phyloP scores from a whole-genome alignment of 345 rosid species.

The Sonneratia caseolaris region DNA sequence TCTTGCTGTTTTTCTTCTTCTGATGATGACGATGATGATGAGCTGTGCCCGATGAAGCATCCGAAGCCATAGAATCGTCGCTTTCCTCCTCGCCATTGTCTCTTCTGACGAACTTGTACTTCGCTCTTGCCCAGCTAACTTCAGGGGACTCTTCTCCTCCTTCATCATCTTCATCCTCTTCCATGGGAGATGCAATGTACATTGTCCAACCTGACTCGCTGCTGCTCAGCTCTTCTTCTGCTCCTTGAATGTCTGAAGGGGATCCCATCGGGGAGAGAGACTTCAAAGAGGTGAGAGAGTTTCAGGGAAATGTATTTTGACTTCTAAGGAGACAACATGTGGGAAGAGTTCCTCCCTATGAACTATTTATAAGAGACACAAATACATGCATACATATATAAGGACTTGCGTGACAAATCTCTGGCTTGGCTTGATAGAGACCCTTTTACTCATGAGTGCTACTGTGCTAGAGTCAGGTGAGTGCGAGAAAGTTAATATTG shows the following conservation, averaged over 20 bases:
- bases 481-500: too few relatives aligned
- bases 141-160: not conserved
- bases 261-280: constrained; percentile 5
- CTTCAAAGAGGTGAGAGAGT: not conserved
- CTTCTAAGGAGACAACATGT: not conserved
- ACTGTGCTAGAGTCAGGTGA: too few relatives aligned
- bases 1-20: not conserved
- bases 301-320: not conserved
- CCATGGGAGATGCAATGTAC: constrained; percentile 17
- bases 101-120: not conserved
- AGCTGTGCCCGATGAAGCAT: constrained; percentile 12
- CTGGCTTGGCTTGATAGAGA: not conserved
- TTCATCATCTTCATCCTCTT: not conserved
- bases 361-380: not conserved
- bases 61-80: constrained; percentile 19
- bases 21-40: constrained; percentile 2
- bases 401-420: not conserved
- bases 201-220: constrained; percentile 20
- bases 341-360: not conserved
- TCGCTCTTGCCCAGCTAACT: constrained; percentile 7
- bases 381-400: not conserved
- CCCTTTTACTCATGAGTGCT: not conserved
- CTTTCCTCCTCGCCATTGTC: constrained; percentile 9
- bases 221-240: constrained; percentile 15
- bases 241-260: constrained; percentile 3